Evolutionary conservation across 73 alveolate genomes (phyloP).

Genomic region (Tetrahymena malaccensis): DNA sequence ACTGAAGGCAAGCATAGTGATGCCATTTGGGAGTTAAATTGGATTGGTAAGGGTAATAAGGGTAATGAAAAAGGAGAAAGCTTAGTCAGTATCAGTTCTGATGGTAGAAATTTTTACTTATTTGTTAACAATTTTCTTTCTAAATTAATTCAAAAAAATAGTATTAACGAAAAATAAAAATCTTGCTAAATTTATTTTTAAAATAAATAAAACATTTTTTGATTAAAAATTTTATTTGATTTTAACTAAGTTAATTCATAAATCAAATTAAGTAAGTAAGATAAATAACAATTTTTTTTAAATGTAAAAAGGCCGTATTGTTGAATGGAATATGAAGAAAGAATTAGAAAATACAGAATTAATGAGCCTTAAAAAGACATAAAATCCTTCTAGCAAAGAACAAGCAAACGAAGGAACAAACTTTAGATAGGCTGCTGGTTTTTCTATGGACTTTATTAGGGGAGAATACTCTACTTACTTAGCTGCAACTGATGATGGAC

Average conservation of each 20-base stretch:
- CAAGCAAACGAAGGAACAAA: constrained; percentile 80
- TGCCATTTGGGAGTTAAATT: constrained; percentile 93
- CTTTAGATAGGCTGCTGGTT: constrained; percentile 79
- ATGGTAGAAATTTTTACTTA: constrained; percentile 82
- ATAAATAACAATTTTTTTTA: not conserved
- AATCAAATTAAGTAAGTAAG: too few relatives aligned
- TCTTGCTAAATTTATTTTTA: too few relatives aligned
- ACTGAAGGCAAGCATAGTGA: constrained; percentile 94
- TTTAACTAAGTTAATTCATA: too few relatives aligned
- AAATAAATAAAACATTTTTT: too few relatives aligned
- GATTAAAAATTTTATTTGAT: too few relatives aligned
- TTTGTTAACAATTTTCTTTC: too few relatives aligned
- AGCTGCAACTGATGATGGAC: constrained; percentile 95
- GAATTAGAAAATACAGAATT: constrained; percentile 94
- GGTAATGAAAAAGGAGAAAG: constrained; percentile 73
- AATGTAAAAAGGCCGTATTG: constrained; percentile 42
- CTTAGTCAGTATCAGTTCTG: constrained; percentile 76
- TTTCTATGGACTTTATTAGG: constrained; percentile 66
- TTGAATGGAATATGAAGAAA: constrained; percentile 93
- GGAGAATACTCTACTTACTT: constrained; percentile 82
- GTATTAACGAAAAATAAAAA: too few relatives aligned
- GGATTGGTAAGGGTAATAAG: constrained; percentile 91
- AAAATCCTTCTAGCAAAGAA: constrained; percentile 79
- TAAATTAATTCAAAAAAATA: too few relatives aligned
- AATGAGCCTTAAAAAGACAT: constrained; percentile 84